Conservation (phyloP, 768 basidiomycete species). For the Chalciporus sphaerocephalus region DNA sequence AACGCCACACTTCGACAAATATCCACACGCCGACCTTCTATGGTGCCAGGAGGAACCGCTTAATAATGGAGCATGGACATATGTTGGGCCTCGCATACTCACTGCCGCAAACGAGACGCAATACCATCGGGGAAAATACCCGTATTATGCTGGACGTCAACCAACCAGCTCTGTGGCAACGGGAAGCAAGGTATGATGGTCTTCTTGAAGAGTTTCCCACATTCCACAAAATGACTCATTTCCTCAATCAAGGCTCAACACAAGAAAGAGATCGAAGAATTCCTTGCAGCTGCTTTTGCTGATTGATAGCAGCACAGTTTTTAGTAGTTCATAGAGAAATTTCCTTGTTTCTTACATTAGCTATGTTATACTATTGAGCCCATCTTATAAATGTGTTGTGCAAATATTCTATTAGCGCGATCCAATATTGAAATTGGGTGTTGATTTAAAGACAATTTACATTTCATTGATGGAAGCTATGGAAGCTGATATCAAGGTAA, state of each 20-base stretch:
- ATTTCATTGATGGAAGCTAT: no score
- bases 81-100: constrained; percentile 88
- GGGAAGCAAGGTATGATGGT: constrained; percentile 69
- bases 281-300: constrained; percentile 59
- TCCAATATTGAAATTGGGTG: no score
- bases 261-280: constrained; percentile 85
- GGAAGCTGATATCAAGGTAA: no score
- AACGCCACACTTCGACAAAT: constrained; percentile 91
- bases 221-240: not conserved
- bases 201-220: not conserved
- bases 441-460: no score
- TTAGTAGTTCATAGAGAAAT: no score
- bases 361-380: no score
- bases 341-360: no score
- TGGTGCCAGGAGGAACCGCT: constrained; percentile 98
- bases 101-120: constrained; percentile 90
- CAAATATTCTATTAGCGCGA: no score
- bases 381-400: no score
- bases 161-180: constrained; percentile 92
- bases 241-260: constrained; percentile 57
- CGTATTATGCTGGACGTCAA: constrained; percentile 86
- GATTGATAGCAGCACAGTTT: no score
- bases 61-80: constrained; percentile 97
- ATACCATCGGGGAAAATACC: constrained; percentile 88
- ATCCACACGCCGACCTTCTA: constrained; percentile 88